phyloP scores from a whole-genome alignment of 1,284 basidiomycete genomes.

The Ustilago loliicola region DNA sequence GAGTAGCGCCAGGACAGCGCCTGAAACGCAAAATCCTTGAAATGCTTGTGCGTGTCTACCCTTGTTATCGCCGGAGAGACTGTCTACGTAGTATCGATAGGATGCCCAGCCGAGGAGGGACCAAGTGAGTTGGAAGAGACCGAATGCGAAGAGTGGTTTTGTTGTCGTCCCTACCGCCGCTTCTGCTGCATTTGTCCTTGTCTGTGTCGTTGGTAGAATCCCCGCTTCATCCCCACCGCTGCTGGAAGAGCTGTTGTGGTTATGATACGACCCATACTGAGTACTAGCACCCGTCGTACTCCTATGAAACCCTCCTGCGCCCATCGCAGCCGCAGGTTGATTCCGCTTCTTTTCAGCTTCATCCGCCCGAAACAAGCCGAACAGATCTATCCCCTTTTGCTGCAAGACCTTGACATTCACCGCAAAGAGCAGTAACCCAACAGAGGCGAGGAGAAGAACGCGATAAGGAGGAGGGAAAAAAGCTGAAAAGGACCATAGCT shows the following conservation, averaged over 20 bases:
- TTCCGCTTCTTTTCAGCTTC: slow-evolving; percentile 30
- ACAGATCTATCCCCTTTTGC: slow-evolving; percentile 61
- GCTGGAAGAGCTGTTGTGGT: slow-evolving; percentile 1
- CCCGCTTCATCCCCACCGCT: background rate
- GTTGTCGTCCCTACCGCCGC: slow-evolving; percentile 3
- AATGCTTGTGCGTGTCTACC: slow-evolving; percentile 63
- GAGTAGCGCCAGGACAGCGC: slow-evolving; percentile 37
- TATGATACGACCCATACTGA: slow-evolving; percentile 40
- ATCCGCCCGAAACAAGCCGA: slow-evolving; percentile 27
- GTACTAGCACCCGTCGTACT: slow-evolving; percentile 23
- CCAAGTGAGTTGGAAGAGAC: slow-evolving; percentile 46
- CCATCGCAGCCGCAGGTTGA: background rate
- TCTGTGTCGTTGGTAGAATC: slow-evolving; percentile 17
- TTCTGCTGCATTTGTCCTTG: background rate
- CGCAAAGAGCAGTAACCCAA: slow-evolving; percentile 61
- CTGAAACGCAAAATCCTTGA: slow-evolving; percentile 58
- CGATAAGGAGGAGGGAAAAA: slow-evolving; percentile 67
- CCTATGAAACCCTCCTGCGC: slow-evolving; percentile 6
- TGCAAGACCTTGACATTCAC: slow-evolving; percentile 53
- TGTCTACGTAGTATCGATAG: slow-evolving; percentile 61
- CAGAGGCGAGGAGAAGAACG: slow-evolving; percentile 62
- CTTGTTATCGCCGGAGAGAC: slow-evolving; percentile 46
- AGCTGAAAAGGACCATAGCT: slow-evolving; percentile 55
- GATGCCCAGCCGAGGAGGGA: slow-evolving; percentile 59
- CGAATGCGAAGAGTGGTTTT: slow-evolving; percentile 43